Evolutionary conservation across 2,329 filamentous ascomycete species (phyloP).

Genomic region (Neonectria hederae): DNA sequence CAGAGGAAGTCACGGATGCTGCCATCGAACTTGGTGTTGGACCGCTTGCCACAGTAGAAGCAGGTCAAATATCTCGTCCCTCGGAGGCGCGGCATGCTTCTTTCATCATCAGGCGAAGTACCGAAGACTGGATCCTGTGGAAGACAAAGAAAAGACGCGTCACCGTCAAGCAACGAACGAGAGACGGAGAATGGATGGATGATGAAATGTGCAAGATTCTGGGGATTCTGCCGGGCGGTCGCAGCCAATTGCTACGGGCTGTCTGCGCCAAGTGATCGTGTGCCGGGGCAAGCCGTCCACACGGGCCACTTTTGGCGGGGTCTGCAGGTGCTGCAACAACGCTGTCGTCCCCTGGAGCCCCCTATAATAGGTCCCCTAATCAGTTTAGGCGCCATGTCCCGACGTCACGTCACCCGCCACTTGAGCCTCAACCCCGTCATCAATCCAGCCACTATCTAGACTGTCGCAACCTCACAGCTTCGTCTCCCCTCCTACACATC

Average conservation of each 20-base stretch:
- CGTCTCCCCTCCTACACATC: neutral
- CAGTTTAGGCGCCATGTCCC: constrained; percentile 1
- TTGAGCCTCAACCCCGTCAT: constrained; percentile 15
- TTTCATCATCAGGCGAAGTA: constrained; percentile 24
- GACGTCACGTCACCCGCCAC: constrained; percentile 26
- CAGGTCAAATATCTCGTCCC: constrained; percentile 66
- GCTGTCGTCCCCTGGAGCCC: constrained; percentile 23
- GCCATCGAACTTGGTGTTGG: constrained; percentile 67
- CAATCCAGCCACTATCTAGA: neutral
- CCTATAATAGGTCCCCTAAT: neutral
- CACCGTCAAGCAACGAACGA: neutral
- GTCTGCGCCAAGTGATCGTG: constrained; percentile 1
- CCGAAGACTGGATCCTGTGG: neutral
- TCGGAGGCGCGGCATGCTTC: constrained; percentile 55
- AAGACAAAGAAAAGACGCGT: neutral
- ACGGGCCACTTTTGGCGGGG: constrained; percentile 21
- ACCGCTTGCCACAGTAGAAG: constrained; percentile 84
- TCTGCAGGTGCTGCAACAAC: constrained; percentile 12
- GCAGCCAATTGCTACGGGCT: constrained; percentile 6
- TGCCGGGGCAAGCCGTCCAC: constrained; percentile 14
- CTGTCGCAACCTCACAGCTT: neutral
- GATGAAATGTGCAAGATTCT: constrained; percentile 31
- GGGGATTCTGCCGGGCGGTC: constrained; percentile 50
- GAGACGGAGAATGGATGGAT: constrained; percentile 1
- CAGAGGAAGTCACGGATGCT: constrained; percentile 75